phyloP scores from a whole-genome alignment of 75 land plant species.

The Azolla pinnata region DNA sequence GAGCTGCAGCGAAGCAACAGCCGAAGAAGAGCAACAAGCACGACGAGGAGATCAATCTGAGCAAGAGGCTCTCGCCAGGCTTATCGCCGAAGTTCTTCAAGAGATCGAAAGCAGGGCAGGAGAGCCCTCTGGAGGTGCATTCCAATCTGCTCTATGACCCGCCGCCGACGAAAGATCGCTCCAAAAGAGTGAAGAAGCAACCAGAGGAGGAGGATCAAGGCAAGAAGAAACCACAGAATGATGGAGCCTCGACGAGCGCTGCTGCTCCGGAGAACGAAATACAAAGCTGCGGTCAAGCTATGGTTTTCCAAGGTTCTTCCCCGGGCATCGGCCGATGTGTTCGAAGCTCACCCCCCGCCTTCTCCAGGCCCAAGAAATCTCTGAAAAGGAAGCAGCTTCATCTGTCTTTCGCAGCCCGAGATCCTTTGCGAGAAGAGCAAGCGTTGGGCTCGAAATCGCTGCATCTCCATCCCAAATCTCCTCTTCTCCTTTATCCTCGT shows the following conservation, averaged over 20 bases:
- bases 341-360: neutral
- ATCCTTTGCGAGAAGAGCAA: neutral
- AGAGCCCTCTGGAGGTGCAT: conserved; percentile 10
- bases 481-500: conserved; percentile 1
- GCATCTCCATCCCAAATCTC: no score
- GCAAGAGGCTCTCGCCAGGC: conserved; percentile 1
- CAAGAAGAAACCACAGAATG: neutral
- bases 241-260: neutral
- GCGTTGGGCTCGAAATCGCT: no score
- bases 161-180: no score
- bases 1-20: no score
- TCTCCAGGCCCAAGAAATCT: neutral
- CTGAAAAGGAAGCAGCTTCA: neutral
- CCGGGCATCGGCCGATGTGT: conserved; percentile 5
- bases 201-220: neutral
- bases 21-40: neutral
- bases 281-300: neutral
- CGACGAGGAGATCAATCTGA: conserved; percentile 2
- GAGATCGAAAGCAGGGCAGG: conserved; percentile 5
- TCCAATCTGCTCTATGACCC: conserved; percentile 15
- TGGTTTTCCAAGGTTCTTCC: neutral
- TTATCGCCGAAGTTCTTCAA: conserved; percentile 7
- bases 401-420: neutral
- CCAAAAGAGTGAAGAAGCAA: neutral
- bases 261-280: neutral